These are phyloP conservation scores for Xylariaceae sp. DNA, from an alignment of 2,329 filamentous ascomycete species.

Conservation along the genomic window DNA sequence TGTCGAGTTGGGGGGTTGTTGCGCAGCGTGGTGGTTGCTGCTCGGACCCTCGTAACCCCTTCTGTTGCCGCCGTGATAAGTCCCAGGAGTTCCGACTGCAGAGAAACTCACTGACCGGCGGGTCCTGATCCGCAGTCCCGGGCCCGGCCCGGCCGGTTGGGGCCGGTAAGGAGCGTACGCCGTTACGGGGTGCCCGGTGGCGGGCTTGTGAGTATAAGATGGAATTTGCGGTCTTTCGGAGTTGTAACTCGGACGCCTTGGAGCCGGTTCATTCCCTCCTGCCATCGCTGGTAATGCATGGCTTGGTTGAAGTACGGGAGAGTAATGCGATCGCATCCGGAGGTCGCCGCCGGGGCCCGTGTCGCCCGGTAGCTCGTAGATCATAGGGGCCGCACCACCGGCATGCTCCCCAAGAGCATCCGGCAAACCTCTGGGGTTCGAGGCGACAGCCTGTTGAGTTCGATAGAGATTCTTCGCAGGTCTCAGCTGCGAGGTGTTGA, in stretches of 20 bases:
- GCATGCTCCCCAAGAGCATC: neutral
- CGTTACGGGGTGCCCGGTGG: neutral
- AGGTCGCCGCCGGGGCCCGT: neutral
- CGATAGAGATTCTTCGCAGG: slow-evolving; percentile 6
- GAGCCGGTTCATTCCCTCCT: neutral
- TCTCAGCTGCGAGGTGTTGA: slow-evolving; percentile 1
- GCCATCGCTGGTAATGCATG: neutral
- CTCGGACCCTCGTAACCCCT: neutral
- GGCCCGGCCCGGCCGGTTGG: neutral
- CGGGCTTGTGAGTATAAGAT: neutral
- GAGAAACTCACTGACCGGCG: neutral
- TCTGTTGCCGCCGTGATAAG: neutral
- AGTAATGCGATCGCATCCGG: neutral
- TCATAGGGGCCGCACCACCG: neutral
- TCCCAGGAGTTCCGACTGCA: neutral
- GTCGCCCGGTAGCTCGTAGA: neutral
- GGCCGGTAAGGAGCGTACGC: slow-evolving; percentile 16
- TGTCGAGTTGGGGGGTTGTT: neutral
- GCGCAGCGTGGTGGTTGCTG: slow-evolving; percentile 1
- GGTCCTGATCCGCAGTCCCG: neutral
- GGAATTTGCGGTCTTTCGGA: neutral
- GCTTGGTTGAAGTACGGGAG: neutral
- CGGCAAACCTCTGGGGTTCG: neutral
- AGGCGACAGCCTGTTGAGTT: neutral
- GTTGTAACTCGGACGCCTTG: neutral